These are phyloP conservation scores for Nakazawaea anatomiae DNA, from an alignment of 805 yeast genomes.

Conservation along the genomic window DNA sequence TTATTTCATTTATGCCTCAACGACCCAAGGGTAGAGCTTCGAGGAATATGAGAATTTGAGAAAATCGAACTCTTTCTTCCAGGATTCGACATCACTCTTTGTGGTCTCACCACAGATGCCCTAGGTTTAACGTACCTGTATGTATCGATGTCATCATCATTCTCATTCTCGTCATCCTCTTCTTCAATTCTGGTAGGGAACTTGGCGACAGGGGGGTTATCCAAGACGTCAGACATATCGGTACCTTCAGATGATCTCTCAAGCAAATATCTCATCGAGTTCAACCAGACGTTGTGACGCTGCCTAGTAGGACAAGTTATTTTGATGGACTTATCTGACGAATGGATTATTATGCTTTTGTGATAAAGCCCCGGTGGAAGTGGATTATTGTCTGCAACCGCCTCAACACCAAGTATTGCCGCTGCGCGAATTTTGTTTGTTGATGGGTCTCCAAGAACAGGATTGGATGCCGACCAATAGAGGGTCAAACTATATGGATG, in stretches of 20 bases:
- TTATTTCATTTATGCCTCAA: background rate
- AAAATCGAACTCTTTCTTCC: constrained; percentile 4
- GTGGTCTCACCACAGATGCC: constrained; percentile 3
- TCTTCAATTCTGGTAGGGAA: background rate
- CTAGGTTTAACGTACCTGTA: constrained; percentile 8
- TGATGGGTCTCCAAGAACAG: constrained; percentile 64
- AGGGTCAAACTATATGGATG: constrained; percentile 90
- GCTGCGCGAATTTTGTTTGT: constrained; percentile 68
- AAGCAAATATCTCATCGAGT: constrained; percentile 71
- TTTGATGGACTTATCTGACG: constrained; percentile 57
- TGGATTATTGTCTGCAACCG: constrained; percentile 80
- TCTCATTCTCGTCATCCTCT: background rate
- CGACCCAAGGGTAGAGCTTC: constrained; percentile 2
- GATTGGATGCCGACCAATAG: constrained; percentile 84
- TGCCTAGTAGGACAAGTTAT: constrained; percentile 84
- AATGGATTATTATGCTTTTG: constrained; percentile 72
- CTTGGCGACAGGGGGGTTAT: background rate
- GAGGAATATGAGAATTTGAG: background rate
- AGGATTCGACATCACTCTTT: constrained; percentile 3
- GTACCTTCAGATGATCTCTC: constrained; percentile 59
- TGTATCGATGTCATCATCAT: constrained; percentile 6
- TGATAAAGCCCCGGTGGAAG: constrained; percentile 84
- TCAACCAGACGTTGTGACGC: constrained; percentile 88
- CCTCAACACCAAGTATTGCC: constrained; percentile 72
- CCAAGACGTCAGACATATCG: constrained; percentile 19